Percentiles rank a stretch among this genome's conserved stretches.
Evolutionary conservation across 1,284 basidiomycete genomes (phyloP).

Genomic region (Cystobasidium slooffiae): DNA sequence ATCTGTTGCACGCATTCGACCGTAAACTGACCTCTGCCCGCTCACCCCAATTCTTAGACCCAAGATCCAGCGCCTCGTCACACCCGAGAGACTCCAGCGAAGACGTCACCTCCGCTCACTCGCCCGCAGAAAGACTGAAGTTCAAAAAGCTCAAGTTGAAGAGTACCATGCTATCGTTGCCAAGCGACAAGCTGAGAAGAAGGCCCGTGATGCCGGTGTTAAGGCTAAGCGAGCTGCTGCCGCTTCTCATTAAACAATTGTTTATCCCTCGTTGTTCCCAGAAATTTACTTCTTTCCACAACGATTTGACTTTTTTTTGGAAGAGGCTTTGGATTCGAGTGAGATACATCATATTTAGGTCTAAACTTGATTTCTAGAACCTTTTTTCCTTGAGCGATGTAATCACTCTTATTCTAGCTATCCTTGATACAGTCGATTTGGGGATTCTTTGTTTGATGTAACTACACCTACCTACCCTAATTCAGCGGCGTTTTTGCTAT

Average conservation of each 20-base stretch:
- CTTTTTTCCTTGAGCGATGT: no score
- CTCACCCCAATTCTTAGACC: no score
- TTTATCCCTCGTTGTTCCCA: background rate
- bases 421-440: no score
- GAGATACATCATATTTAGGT: no score
- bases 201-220: slow-evolving; percentile 68
- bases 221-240: slow-evolving; percentile 53
- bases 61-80: slow-evolving; percentile 90
- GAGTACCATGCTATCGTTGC: slow-evolving; percentile 88
- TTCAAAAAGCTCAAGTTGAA: slow-evolving; percentile 90
- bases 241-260: slow-evolving; percentile 30
- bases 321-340: no score
- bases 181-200: slow-evolving; percentile 92
- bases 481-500: no score
- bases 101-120: slow-evolving; percentile 89
- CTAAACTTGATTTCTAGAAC: no score
- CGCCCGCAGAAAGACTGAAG: slow-evolving; percentile 67
- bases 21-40: no score
- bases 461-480: no score
- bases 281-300: background rate
- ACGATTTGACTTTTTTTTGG: background rate
- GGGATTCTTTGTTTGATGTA: no score
- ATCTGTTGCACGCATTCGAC: no score
- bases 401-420: no score
- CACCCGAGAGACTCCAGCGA: slow-evolving; percentile 92